These are phyloP conservation scores for Penicillium polonicum DNA, from an alignment of 2,329 filamentous ascomycete genomes.

Conservation along the genomic window DNA sequence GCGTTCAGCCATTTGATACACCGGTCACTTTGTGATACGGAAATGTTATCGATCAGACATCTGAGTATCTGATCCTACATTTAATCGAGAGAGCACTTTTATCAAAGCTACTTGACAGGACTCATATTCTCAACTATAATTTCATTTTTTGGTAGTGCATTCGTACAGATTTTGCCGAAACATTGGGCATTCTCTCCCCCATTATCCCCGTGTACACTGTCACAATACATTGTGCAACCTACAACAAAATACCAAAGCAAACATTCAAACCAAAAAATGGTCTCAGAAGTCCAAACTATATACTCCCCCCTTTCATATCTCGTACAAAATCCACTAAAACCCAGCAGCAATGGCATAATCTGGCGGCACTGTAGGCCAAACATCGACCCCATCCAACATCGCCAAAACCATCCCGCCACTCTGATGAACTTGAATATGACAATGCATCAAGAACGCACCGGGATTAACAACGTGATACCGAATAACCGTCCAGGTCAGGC, in stretches of 20 bases:
- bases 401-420: conserved; percentile 52
- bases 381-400: conserved; percentile 51
- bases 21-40: neutral
- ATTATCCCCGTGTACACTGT: neutral
- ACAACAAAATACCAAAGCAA: neutral
- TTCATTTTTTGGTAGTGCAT: neutral
- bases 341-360: conserved; percentile 19
- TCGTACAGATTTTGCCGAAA: neutral
- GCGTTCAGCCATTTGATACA: neutral
- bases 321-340: conserved; percentile 1
- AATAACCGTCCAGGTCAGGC: conserved; percentile 44
- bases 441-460: conserved; percentile 53
- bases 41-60: neutral
- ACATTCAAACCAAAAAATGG: neutral
- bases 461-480: conserved; percentile 51
- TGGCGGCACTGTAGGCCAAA: conserved; percentile 34
- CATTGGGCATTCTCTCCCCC: neutral
- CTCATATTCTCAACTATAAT: neutral
- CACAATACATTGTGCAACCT: neutral
- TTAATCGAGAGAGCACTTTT: neutral
- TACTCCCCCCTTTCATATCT: neutral
- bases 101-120: neutral
- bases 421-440: conserved; percentile 53
- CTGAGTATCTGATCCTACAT: neutral
- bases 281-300: neutral